These are phyloP conservation scores for Aspergillus leporis DNA, from an alignment of 495 filamentous ascomycete genomes.

Conservation along the genomic window DNA sequence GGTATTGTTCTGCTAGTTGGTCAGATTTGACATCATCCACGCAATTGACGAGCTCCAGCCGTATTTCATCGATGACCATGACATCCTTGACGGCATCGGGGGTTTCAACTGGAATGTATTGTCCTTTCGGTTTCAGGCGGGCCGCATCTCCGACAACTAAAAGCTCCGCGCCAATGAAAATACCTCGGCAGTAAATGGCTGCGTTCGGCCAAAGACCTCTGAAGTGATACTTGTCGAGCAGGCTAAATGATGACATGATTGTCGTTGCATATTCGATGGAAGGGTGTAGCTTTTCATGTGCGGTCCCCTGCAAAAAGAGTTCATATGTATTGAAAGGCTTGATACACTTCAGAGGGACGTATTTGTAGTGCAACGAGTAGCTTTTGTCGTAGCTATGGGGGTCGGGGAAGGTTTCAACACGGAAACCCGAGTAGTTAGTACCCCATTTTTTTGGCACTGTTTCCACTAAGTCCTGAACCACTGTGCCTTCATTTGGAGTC, in stretches of 20 bases:
- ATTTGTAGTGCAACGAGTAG: constrained; percentile 52
- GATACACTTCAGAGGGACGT: constrained; percentile 54
- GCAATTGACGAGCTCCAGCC: constrained; percentile 42
- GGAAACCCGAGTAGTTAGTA: constrained; percentile 57
- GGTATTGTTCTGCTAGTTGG: constrained; percentile 42
- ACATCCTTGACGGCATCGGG: constrained; percentile 44
- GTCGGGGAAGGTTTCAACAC: constrained; percentile 56
- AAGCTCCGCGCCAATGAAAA: constrained; percentile 59
- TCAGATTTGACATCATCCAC: constrained; percentile 45
- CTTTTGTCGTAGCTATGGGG: constrained; percentile 51
- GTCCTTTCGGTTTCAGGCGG: constrained; percentile 44
- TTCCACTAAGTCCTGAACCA: constrained; percentile 44
- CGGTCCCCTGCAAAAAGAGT: constrained; percentile 40
- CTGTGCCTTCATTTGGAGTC: constrained; percentile 41
- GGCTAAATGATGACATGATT: constrained; percentile 51
- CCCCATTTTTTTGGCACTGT: constrained; percentile 36
- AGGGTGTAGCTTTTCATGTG: constrained; percentile 46
- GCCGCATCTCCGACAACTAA: constrained; percentile 53
- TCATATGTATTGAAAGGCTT: constrained; percentile 56
- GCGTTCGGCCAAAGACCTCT: constrained; percentile 56
- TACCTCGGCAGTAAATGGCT: constrained; percentile 49
- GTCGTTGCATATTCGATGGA: constrained; percentile 57
- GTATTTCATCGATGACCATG: constrained; percentile 52
- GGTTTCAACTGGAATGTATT: constrained; percentile 3
- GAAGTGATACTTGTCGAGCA: constrained; percentile 52